Percentiles rank a stretch among this genome's conserved stretches.
phyloP scores from a whole-genome alignment of 176 grass and related monocot species.

The Triticum monococcum region DNA sequence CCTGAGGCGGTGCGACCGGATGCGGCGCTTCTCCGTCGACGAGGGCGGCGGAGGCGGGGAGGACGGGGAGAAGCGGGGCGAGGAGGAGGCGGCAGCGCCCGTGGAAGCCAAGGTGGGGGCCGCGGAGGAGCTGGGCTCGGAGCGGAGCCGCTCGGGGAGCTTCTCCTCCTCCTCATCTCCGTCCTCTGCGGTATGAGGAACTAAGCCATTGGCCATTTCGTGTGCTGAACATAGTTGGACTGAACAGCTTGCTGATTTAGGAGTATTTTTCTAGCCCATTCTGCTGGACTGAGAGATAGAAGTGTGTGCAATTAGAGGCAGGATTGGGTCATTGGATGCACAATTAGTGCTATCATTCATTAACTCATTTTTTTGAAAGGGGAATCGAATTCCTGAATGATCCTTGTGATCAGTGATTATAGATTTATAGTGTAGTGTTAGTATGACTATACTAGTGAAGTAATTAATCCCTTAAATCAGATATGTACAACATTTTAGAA shows the following conservation, averaged over 20 bases:
- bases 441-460: background rate
- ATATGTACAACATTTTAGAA: background rate
- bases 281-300: background rate
- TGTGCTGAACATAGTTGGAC: background rate
- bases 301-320: background rate
- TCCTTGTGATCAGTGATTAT: background rate
- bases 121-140: slow-evolving; percentile 51
- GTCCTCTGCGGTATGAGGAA: slow-evolving; percentile 35
- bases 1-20: slow-evolving; percentile 35
- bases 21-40: slow-evolving; percentile 58
- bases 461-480: background rate
- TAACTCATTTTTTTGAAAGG: background rate
- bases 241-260: background rate
- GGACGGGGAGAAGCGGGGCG: slow-evolving; percentile 45
- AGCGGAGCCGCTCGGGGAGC: slow-evolving; percentile 41
- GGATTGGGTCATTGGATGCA: background rate
- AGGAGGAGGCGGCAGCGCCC: slow-evolving; percentile 31
- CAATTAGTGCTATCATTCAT: background rate
- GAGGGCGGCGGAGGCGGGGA: slow-evolving; percentile 37
- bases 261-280: background rate
- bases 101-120: slow-evolving; percentile 35
- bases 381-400: background rate
- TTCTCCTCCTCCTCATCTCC: slow-evolving; percentile 51
- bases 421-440: background rate
- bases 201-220: slow-evolving; percentile 4